phyloP scores from a whole-genome alignment of 257 asterid genomes.

The Ilex aquifolium region DNA sequence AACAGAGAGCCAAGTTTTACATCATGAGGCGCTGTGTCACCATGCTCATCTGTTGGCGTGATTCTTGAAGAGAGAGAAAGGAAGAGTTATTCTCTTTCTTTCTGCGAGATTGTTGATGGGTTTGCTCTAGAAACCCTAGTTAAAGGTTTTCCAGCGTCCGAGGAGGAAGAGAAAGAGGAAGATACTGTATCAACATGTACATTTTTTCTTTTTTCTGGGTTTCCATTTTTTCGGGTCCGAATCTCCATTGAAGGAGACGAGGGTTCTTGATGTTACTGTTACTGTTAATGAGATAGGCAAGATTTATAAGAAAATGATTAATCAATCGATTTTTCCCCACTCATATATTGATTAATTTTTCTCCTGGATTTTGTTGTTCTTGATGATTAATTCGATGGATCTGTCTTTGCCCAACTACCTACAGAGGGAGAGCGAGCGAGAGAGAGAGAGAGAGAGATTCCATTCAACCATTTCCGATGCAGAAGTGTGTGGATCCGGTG shows the following conservation, averaged over 20 bases:
- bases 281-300: neutral
- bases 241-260: neutral
- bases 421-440: too few species aligned
- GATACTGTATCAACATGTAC: conserved; percentile 1
- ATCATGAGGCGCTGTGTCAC: conserved; percentile 89
- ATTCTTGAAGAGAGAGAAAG: conserved; percentile 32
- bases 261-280: conserved; percentile 1
- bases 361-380: neutral
- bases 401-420: too few species aligned
- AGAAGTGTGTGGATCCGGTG: too few species aligned
- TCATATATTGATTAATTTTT: too few species aligned
- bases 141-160: conserved; percentile 50
- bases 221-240: neutral
- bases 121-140: neutral
- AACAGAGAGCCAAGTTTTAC: conserved; percentile 82
- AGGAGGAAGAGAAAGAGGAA: conserved; percentile 23
- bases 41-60: conserved; percentile 92
- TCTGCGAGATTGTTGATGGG: conserved; percentile 51
- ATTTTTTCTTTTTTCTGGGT: neutral
- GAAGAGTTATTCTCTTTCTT: conserved; percentile 20
- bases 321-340: neutral
- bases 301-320: neutral
- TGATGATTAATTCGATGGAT: neutral
- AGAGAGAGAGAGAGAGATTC: too few species aligned
- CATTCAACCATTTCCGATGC: too few species aligned